Conservation (phyloP, 2,329 filamentous ascomycete species). For the Zopfia rhizophila region DNA sequence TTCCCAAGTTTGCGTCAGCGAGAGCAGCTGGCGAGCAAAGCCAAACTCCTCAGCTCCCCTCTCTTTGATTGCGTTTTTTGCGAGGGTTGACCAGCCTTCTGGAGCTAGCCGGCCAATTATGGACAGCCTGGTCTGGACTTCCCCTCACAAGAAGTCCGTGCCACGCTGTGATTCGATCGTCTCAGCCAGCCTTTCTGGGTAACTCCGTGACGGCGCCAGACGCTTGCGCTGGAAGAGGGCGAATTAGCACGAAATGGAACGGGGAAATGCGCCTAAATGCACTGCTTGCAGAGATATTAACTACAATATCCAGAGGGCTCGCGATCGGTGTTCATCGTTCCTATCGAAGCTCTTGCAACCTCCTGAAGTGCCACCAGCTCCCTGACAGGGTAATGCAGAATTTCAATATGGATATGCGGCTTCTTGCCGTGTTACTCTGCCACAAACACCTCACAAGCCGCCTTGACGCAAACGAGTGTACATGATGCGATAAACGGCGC, state of each 20-base stretch:
- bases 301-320: neutral
- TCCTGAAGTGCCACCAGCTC: slow-evolving; percentile 13
- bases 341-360: slow-evolving; percentile 5
- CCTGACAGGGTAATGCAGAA: slow-evolving; percentile 18
- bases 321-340: slow-evolving; percentile 6
- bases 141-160: slow-evolving; percentile 21
- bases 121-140: slow-evolving; percentile 5
- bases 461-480: slow-evolving; percentile 7
- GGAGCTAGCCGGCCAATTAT: slow-evolving; percentile 22
- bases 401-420: slow-evolving; percentile 32
- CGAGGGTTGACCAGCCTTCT: slow-evolving; percentile 17
- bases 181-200: slow-evolving; percentile 13
- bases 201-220: slow-evolving; percentile 4
- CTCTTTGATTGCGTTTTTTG: slow-evolving; percentile 27
- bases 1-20: slow-evolving; percentile 16
- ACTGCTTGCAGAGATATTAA: slow-evolving; percentile 13
- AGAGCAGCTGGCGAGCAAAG: neutral
- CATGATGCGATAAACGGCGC: no score
- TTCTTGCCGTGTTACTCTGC: slow-evolving; percentile 21
- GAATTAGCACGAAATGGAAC: no score
- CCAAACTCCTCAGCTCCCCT: slow-evolving; percentile 18
- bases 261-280: neutral
- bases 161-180: slow-evolving; percentile 18
- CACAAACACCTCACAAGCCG: slow-evolving; percentile 25
- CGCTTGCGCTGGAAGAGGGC: slow-evolving; percentile 18